Evolutionary conservation across 345 rosid species (phyloP).

Genomic region (Nasturtium officinale): DNA sequence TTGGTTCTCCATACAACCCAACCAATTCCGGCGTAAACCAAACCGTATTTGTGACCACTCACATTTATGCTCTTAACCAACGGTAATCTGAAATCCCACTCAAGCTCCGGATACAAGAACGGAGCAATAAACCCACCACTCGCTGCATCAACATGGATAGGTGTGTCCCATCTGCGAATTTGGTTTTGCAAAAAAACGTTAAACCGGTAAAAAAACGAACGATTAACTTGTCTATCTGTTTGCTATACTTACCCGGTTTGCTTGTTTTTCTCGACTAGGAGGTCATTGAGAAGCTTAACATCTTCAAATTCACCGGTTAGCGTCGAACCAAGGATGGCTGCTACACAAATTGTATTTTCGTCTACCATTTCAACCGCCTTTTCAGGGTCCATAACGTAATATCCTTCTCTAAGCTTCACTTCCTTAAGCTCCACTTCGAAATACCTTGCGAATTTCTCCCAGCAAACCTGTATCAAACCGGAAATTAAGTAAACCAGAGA

Average conservation of each 20-base stretch:
- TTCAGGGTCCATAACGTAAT: constrained; percentile 63
- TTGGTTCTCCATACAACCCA: constrained; percentile 69
- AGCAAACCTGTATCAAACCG: constrained; percentile 54
- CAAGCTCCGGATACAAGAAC: constrained; percentile 60
- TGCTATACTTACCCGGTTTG: constrained; percentile 42
- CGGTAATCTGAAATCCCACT: constrained; percentile 65
- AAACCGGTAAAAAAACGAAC: not conserved
- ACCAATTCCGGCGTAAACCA: constrained; percentile 65
- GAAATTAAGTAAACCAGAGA: not conserved
- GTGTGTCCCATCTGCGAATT: constrained; percentile 59
- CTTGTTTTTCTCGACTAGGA: constrained; percentile 52
- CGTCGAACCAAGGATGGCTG: constrained; percentile 62
- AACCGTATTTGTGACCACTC: constrained; percentile 65
- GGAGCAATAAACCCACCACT: constrained; percentile 73
- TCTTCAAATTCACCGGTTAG: constrained; percentile 73
- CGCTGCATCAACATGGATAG: constrained; percentile 65
- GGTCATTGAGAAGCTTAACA: constrained; percentile 59
- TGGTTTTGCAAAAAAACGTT: not conserved
- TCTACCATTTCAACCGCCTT: constrained; percentile 65
- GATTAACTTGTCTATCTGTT: not conserved
- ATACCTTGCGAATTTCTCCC: constrained; percentile 77
- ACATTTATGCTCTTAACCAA: constrained; percentile 66
- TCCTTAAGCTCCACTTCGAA: constrained; percentile 69
- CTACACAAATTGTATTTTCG: constrained; percentile 68
- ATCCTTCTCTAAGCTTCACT: constrained; percentile 59